Conservation (phyloP, 257 asterid genomes). For the Gardenia jasminoides region DNA sequence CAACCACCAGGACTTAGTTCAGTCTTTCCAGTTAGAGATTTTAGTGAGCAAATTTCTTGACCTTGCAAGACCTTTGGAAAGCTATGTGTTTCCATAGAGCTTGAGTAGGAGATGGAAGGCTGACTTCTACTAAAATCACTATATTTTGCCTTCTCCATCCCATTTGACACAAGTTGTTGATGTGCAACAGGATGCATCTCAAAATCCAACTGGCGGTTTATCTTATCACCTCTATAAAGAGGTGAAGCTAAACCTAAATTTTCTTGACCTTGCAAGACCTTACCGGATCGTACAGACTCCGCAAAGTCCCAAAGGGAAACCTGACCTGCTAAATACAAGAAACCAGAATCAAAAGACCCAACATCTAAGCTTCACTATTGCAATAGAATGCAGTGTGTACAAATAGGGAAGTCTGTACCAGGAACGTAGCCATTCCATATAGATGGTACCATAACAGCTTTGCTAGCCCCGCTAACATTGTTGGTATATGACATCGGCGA, state of each 20-base stretch:
- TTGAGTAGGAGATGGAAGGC: slow-evolving; percentile 61
- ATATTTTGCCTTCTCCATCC: slow-evolving; percentile 47
- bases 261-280: slow-evolving; percentile 99
- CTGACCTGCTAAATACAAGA: slow-evolving; percentile 44
- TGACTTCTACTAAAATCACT: slow-evolving; percentile 56
- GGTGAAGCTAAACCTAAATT: slow-evolving; percentile 66
- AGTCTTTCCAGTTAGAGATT: slow-evolving; percentile 62
- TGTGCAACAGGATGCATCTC: slow-evolving; percentile 44
- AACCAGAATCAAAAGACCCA: not conserved
- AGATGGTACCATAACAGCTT: slow-evolving; percentile 14
- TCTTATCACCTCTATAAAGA: slow-evolving; percentile 57
- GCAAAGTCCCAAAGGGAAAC: slow-evolving; percentile 80
- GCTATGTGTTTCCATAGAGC: slow-evolving; percentile 88
- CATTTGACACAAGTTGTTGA: slow-evolving; percentile 42
- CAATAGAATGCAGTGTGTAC: slow-evolving; percentile 3
- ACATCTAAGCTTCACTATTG: slow-evolving; percentile 1
- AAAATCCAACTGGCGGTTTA: slow-evolving; percentile 66
- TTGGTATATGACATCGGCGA: slow-evolving; percentile 8
- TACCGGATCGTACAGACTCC: slow-evolving; percentile 85
- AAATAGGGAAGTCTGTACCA: slow-evolving; percentile 43
- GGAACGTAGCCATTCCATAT: slow-evolving; percentile 33
- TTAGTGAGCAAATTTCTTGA: slow-evolving; percentile 95
- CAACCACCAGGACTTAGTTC: slow-evolving; percentile 48
- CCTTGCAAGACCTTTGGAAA: slow-evolving; percentile 99
- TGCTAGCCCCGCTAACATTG: slow-evolving; percentile 9